Base-by-base conservation (phyloP, 176 grass and related monocot genomes). In the Sorghum bicolor region DNA sequence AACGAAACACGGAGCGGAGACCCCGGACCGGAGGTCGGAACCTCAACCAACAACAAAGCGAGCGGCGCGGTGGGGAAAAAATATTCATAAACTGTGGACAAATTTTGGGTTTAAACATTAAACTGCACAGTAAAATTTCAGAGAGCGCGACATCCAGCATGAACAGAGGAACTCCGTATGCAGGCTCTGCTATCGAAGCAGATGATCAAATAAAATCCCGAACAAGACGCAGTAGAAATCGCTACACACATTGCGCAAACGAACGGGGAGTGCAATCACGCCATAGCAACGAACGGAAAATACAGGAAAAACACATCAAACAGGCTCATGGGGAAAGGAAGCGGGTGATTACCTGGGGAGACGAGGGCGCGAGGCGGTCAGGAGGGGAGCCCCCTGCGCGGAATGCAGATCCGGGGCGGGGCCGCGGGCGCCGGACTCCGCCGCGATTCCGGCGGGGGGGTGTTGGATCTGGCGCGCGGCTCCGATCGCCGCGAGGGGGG, bases 381-480 rank as follows among this genome's bases (percentile, higher is more conserved):
- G 70, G 55, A 78, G 60, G 25, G 36, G 33, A 20, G 67, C 19
- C 3, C 3, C 38, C 74, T 61, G 74, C 38, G 19, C 84, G 68
- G 80, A 84, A 90, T 80, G 89, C 80, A 84, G 89, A 87, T 91
- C 80, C 85, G 68, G 48, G 38, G 80, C 5, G 84, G 57, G 37
- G 58, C 68, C 58, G 41, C 12, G 31, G 64, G 30, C 30, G 77
- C 87, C 62, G 81, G 81, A 80, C 24, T 5, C 62, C 39, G 55
- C 74, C n/a, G 61, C 38, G 78, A 83, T 87, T 80, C 84, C 61
- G 69, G 69, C 55, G 58, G 25, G 25, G 25, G 25, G 33, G 39
- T 4, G 16, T 77, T 22, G 84, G 89, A 87, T 90, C 89, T 87
- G 85, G 14, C 50, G 36, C 74, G 60, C 58, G 38, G 74, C 80